These are phyloP conservation scores for Wickerhamomyces strasburgensis DNA, from an alignment of 805 yeast species.

Conservation along the genomic window DNA sequence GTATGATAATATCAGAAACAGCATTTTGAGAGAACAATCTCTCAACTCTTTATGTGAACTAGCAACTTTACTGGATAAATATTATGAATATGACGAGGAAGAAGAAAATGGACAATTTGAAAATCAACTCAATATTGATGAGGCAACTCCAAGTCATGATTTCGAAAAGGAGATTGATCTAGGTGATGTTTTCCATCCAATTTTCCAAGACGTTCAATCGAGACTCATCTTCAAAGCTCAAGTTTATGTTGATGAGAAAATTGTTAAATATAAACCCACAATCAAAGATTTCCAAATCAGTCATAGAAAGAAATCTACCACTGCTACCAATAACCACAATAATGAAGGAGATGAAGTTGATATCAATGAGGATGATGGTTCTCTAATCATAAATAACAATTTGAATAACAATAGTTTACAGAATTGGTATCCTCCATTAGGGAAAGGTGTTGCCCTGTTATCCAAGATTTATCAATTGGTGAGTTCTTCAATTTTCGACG, in stretches of 20 bases:
- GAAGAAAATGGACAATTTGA: slow-evolving; percentile 35
- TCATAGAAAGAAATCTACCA: slow-evolving; percentile 28
- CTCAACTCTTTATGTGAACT: slow-evolving; percentile 70
- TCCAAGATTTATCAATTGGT: slow-evolving; percentile 78
- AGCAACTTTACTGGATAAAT: slow-evolving; percentile 62
- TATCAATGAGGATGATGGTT: slow-evolving; percentile 9
- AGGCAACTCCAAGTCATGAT: slow-evolving; percentile 23
- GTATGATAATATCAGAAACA: slow-evolving; percentile 63
- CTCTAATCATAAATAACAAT: slow-evolving; percentile 1
- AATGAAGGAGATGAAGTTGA: slow-evolving; percentile 14
- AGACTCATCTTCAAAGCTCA: slow-evolving; percentile 78
- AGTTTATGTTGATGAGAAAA: slow-evolving; percentile 61
- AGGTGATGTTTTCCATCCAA: slow-evolving; percentile 62
- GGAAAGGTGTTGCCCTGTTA: slow-evolving; percentile 60
- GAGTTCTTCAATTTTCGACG: slow-evolving; percentile 76
- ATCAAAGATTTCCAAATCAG: slow-evolving; percentile 65
- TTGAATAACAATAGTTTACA: slow-evolving; percentile 22
- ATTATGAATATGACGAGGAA: slow-evolving; percentile 58
- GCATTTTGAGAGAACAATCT: slow-evolving; percentile 64
- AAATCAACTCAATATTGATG: slow-evolving; percentile 13
- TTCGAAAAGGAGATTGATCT: slow-evolving; percentile 34
- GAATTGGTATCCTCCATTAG: slow-evolving; percentile 66
- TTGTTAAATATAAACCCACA: slow-evolving; percentile 61
- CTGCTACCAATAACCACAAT: slow-evolving; percentile 7
- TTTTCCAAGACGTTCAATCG: slow-evolving; percentile 72